These are phyloP conservation scores for Rhizophora apiculata DNA, from an alignment of 345 rosid species.

Conservation along the genomic window DNA sequence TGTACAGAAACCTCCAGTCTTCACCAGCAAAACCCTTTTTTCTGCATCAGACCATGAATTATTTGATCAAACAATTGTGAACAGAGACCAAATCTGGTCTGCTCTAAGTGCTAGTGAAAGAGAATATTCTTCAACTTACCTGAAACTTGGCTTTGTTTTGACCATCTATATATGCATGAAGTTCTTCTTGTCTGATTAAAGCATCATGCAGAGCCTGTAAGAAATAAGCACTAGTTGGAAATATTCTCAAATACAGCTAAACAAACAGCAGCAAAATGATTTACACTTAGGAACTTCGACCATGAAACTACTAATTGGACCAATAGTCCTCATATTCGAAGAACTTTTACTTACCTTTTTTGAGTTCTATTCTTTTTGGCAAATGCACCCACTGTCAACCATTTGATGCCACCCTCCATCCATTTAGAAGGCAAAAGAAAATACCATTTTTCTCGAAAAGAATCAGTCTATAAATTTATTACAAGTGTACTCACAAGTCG, in stretches of 20 bases:
- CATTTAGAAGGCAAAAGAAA: too few relatives aligned
- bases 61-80: not conserved
- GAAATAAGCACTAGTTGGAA: not conserved
- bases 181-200: constrained; percentile 35
- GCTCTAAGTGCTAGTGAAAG: not conserved
- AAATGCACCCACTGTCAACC: too few relatives aligned
- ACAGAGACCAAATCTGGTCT: not conserved
- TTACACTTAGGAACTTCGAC: not conserved
- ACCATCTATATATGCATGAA: constrained; percentile 29
- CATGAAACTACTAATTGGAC: too few relatives aligned
- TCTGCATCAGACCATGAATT: constrained; percentile 8
- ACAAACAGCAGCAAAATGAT: not conserved
- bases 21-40: constrained; percentile 17
- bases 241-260: not conserved
- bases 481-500: too few relatives aligned
- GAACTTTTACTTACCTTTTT: too few relatives aligned
- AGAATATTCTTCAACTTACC: constrained; percentile 14
- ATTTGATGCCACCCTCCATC: too few relatives aligned
- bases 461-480: too few relatives aligned
- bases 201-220: constrained; percentile 38
- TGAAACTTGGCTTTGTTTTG: constrained; percentile 18
- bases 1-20: constrained; percentile 14
- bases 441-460: too few relatives aligned
- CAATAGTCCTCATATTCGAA: too few relatives aligned
- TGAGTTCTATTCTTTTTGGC: too few relatives aligned